Conservation (phyloP, 2,329 filamentous ascomycete species). For the Capronia epimyces region DNA sequence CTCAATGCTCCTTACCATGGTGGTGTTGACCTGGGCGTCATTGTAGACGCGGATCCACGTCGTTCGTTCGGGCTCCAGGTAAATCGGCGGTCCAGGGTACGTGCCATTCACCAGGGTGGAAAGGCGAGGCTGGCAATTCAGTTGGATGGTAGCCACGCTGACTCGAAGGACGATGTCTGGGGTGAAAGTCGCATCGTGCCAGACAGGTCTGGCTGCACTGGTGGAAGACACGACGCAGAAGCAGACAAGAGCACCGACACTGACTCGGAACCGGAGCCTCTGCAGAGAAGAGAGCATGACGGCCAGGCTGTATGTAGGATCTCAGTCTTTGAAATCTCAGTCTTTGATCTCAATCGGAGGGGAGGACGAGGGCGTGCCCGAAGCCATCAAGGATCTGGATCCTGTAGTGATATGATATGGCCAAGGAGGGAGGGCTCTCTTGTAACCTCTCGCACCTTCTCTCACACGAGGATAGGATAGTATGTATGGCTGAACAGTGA, state of each 20-base stretch:
- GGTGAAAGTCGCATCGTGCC: conserved; percentile 16
- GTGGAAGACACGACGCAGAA: not conserved
- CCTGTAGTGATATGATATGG: too few relatives aligned
- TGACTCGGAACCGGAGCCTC: not conserved
- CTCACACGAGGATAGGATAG: too few relatives aligned
- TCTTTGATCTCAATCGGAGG: too few relatives aligned
- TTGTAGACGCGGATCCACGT: conserved; percentile 58
- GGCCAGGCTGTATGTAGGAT: not conserved
- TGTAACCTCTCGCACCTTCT: too few relatives aligned
- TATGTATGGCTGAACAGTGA: too few relatives aligned
- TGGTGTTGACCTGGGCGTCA: conserved; percentile 49
- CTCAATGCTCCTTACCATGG: conserved; percentile 45
- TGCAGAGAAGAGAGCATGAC: not conserved
- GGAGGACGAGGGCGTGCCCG: too few relatives aligned
- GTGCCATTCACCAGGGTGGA: conserved; percentile 52
- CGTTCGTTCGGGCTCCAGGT: conserved; percentile 43
- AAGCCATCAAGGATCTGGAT: too few relatives aligned
- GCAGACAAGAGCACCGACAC: not conserved
- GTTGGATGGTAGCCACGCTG: conserved; percentile 38
- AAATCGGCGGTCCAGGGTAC: conserved; percentile 48
- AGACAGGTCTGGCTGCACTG: conserved; percentile 7
- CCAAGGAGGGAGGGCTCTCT: too few relatives aligned
- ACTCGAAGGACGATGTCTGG: conserved; percentile 47
- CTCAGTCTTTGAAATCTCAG: too few relatives aligned
- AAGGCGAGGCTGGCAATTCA: conserved; percentile 45